phyloP scores from a whole-genome alignment of 2,329 filamentous ascomycete genomes.

The Colletotrichum cereale region DNA sequence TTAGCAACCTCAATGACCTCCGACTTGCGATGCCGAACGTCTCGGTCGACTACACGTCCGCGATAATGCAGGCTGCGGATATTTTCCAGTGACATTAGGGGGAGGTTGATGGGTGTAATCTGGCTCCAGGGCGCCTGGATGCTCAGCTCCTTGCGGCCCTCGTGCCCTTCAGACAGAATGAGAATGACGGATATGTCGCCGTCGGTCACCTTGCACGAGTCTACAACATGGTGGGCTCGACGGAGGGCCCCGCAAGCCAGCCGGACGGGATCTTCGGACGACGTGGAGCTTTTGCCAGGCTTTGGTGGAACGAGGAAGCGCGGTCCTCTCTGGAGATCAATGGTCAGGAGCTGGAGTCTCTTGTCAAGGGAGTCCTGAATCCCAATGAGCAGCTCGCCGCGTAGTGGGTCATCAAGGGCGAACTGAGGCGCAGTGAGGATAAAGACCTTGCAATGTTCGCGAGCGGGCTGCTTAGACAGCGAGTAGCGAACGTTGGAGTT shows the following conservation, averaged over 20 bases:
- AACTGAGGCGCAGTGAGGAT: conserved; percentile 72
- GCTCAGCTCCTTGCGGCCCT: conserved; percentile 75
- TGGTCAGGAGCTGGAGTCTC: conserved; percentile 74
- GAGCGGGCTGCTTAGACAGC: conserved; percentile 64
- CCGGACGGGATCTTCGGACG: conserved; percentile 51
- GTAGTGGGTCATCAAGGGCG: conserved; percentile 64
- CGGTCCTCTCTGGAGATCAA: conserved; percentile 58
- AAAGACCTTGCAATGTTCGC: conserved; percentile 72
- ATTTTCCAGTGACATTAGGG: conserved; percentile 70
- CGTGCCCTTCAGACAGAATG: conserved; percentile 74
- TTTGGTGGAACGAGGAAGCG: conserved; percentile 42
- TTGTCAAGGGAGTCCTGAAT: conserved; percentile 78
- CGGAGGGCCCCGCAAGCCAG: conserved; percentile 64
- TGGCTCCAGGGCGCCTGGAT: conserved; percentile 82
- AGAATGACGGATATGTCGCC: conserved; percentile 76
- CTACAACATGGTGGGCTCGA: conserved; percentile 75
- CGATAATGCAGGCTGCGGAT: conserved; percentile 69
- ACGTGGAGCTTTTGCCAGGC: conserved; percentile 44
- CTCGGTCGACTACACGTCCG: conserved; percentile 64
- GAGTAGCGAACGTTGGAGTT: conserved; percentile 73
- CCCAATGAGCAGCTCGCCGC: conserved; percentile 72
- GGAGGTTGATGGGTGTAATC: conserved; percentile 75
- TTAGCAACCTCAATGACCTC: conserved; percentile 61
- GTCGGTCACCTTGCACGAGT: conserved; percentile 79
- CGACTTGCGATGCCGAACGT: conserved; percentile 60